These are phyloP conservation scores for Saprolegnia parasitica DNA, from an alignment of 352 stramenopile species.

Conservation along the genomic window DNA sequence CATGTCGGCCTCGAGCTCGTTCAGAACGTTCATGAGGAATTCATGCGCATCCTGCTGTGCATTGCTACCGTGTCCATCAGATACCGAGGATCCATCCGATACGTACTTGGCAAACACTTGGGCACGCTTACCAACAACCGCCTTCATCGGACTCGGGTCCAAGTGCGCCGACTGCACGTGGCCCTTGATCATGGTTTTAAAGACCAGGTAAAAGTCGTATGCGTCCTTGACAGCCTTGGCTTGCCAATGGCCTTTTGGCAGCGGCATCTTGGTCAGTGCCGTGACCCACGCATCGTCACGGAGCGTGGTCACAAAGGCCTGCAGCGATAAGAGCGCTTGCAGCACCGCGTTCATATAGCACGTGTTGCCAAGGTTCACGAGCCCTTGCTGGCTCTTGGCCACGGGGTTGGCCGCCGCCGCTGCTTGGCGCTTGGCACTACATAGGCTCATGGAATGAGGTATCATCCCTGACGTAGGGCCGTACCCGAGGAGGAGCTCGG, in stretches of 20 bases:
- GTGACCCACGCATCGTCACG: constrained; percentile 24
- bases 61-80: constrained; percentile 40
- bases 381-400: constrained; percentile 66
- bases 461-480: too few species aligned
- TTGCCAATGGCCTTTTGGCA: constrained; percentile 14
- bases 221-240: neutral
- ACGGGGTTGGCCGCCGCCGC: constrained; percentile 21
- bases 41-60: constrained; percentile 85
- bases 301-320: constrained; percentile 41
- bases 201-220: constrained; percentile 8
- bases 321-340: constrained; percentile 65
- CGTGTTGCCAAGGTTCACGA: constrained; percentile 92
- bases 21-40: constrained; percentile 79
- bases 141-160: constrained; percentile 74
- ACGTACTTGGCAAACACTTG: constrained; percentile 78
- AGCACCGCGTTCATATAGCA: constrained; percentile 95
- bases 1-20: constrained; percentile 76
- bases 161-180: neutral
- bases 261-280: neutral
- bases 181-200: constrained; percentile 23
- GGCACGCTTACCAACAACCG: constrained; percentile 70
- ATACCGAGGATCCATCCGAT: neutral
- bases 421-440: constrained; percentile 29
- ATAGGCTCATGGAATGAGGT: too few species aligned
- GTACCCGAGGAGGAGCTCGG: neutral